Percentiles rank a stretch among this genome's conserved stretches.
Evolutionary conservation across 2,329 filamentous ascomycete species (phyloP).

Genomic region (Sporothrix brasiliensis): DNA sequence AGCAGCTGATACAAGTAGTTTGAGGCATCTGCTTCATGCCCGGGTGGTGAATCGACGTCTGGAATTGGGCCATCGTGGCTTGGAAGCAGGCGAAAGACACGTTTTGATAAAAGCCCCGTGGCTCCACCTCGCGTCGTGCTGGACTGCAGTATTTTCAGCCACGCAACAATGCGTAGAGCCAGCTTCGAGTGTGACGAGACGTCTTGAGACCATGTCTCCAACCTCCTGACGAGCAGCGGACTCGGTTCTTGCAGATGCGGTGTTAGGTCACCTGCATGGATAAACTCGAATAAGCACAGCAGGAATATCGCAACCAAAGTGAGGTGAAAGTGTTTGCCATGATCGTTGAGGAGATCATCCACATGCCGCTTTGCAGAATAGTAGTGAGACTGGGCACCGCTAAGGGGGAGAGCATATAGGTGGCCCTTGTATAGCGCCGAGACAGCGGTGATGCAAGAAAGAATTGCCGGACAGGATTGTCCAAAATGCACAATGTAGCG

Average conservation of each 20-base stretch:
- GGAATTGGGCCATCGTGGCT: background rate
- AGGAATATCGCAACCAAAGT: slow-evolving; percentile 3
- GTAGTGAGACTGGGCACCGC: background rate
- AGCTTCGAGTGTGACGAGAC: background rate
- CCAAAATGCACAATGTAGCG: slow-evolving; percentile 8
- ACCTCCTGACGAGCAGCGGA: background rate
- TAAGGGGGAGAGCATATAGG: background rate
- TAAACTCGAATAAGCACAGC: background rate
- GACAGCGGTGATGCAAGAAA: background rate
- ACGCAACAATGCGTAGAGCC: background rate
- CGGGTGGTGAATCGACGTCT: background rate
- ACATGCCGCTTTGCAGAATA: background rate
- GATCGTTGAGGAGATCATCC: background rate
- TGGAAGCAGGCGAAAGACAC: slow-evolving; percentile 2
- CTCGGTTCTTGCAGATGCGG: slow-evolving; percentile 1
- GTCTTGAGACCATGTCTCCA: slow-evolving; percentile 11
- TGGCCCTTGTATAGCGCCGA: slow-evolving; percentile 11
- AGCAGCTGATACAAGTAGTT: slow-evolving; percentile 14
- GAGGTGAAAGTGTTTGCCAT: background rate
- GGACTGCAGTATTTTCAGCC: slow-evolving; percentile 11
- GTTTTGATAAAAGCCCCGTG: background rate
- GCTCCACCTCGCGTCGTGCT: slow-evolving; percentile 6
- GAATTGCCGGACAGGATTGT: background rate
- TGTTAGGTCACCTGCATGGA: background rate
- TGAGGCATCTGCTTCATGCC: background rate